Evolutionary conservation across 768 basidiomycete species (phyloP).

Genomic region (Auriscalpium microsporum): DNA sequence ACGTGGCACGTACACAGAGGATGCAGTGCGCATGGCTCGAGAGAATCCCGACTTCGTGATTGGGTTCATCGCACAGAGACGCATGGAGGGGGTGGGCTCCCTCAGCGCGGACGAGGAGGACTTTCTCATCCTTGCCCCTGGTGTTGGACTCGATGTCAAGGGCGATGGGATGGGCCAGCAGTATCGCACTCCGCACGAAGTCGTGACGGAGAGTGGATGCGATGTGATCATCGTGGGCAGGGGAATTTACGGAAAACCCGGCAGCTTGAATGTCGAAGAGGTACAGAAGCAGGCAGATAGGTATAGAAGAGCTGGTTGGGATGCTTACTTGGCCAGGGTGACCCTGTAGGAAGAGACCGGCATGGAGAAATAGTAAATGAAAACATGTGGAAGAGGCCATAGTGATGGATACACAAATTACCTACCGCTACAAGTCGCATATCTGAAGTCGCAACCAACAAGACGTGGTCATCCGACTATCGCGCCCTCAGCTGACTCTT

Average conservation of each 20-base stretch:
- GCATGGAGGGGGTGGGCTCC: conserved; percentile 63
- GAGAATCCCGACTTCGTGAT: conserved; percentile 80
- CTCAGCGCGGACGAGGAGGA: conserved; percentile 40
- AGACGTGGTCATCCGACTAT: not conserved
- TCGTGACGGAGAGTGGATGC: conserved; percentile 72
- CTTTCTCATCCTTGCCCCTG: conserved; percentile 87
- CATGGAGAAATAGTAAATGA: not conserved
- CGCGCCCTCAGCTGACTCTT: not conserved
- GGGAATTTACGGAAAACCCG: conserved; percentile 74
- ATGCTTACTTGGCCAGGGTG: conserved; percentile 59
- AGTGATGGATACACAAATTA: conserved; percentile 2
- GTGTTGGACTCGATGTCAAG: conserved; percentile 72
- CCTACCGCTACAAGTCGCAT: conserved; percentile 6
- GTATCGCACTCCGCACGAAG: conserved; percentile 82
- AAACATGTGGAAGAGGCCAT: not conserved
- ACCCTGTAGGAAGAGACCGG: not conserved
- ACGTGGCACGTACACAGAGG: conserved; percentile 71
- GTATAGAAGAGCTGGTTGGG: conserved; percentile 85
- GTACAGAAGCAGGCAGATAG: conserved; percentile 68
- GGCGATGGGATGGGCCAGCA: conserved; percentile 45
- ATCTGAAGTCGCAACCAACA: not conserved
- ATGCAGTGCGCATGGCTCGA: conserved; percentile 83
- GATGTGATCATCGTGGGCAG: conserved; percentile 97
- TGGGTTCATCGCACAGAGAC: conserved; percentile 87
- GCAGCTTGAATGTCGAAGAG: conserved; percentile 35